Evolutionary conservation across 257 asterid genomes (phyloP), one percentile per base, ranked within the genome.

Genomic region (Ilex asprella): DNA sequence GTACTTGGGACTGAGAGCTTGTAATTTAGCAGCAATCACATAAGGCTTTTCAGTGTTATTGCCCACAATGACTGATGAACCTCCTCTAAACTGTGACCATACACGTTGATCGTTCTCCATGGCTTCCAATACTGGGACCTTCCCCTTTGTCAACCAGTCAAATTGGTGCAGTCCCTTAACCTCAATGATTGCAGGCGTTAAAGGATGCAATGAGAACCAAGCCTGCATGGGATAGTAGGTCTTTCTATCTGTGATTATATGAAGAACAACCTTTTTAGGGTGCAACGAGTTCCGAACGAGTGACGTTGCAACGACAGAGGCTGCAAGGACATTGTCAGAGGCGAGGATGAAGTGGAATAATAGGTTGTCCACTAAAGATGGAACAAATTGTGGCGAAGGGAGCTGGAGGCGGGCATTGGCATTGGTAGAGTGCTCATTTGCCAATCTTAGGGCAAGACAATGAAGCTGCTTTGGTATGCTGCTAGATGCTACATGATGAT

Each of bases 401-500:
- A 94, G 91, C 78, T 87, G 97, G 70, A 79, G 95, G 15, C 99
- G 93, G 55, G 99, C 99, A 4, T 82, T 73, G 35, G 95, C 87
- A 31, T 90, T 94, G 10, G 65, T 84, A 2, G 99, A 76, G 72
- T 94, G 96, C 84, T 94, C 97, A 11, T 84, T 81, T 50, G 97
- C 96, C 54, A 94, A 81, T 58, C 67, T 85, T 59, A 94, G 85
- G 44, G 91, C 68, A 5, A 94, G 91, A 77, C 99, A 94, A 61
- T 90, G 93, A 41, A 90, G 95, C 78, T 88, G 97, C 64, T 90
- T 94, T 0, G 99, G 97, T 30, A 94, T 94, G 86, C 99, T 86
- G 64, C 96, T 94, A 11, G 99, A 94, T 55, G 99, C 97, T 60
- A 94, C 99, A 21, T 94, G 97, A 12, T 97, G 96, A 44, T 94